Conservation (phyloP, 2,329 filamentous ascomycete species). For the Colletotrichum incanum region DNA sequence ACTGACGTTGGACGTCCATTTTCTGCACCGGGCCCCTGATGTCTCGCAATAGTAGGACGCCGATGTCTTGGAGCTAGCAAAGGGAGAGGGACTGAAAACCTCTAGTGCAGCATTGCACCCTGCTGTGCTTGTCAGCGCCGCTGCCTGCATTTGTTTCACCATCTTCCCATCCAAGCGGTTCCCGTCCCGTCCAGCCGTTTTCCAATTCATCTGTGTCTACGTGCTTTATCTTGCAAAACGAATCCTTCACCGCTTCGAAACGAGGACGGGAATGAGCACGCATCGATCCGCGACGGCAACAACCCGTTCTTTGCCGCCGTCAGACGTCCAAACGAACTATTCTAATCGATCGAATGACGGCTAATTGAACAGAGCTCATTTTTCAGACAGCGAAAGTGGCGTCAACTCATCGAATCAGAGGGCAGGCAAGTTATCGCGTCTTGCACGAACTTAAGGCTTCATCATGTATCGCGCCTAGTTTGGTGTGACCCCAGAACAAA, state of each 20-base stretch:
- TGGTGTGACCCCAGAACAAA: neutral
- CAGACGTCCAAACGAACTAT: neutral
- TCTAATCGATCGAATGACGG: neutral
- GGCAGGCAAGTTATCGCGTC: neutral
- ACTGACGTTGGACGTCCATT: slow-evolving; percentile 30
- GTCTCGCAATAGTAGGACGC: slow-evolving; percentile 8
- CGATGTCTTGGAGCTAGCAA: slow-evolving; percentile 30
- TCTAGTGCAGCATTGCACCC: neutral
- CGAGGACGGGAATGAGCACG: slow-evolving; percentile 4
- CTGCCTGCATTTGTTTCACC: slow-evolving; percentile 25
- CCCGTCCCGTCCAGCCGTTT: slow-evolving; percentile 38
- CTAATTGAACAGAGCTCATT: neutral
- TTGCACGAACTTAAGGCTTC: slow-evolving; percentile 2
- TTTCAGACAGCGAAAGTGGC: too few species aligned
- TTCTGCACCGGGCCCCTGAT: slow-evolving; percentile 31
- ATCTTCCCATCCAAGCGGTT: slow-evolving; percentile 33
- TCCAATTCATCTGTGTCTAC: slow-evolving; percentile 1
- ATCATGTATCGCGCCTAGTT: neutral
- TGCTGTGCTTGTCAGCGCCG: slow-evolving; percentile 15
- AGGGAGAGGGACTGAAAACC: slow-evolving; percentile 12
- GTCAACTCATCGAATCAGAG: neutral
- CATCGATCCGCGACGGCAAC: neutral
- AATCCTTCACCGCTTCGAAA: slow-evolving; percentile 8
- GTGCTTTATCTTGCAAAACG: slow-evolving; percentile 5
- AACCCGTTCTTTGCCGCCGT: neutral